Base-by-base conservation (phyloP, 2,329 filamentous ascomycete genomes). In the Aspergillus tanneri region DNA sequence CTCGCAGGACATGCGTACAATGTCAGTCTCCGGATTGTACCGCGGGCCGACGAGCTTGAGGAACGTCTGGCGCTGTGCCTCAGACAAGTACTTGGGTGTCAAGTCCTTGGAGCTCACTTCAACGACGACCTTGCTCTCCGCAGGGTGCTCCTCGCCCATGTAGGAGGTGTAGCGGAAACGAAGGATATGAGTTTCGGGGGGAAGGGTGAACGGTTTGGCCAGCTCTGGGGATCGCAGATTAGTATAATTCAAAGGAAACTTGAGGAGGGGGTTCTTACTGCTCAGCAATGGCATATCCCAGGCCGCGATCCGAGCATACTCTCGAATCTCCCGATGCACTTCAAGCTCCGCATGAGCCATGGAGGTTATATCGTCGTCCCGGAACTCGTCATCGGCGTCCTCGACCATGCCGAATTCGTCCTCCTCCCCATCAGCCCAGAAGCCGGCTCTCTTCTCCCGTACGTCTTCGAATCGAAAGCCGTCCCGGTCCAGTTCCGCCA, bases 121-220 rank as follows among this genome's bases (percentile, higher is more conserved):
- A 46, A 97, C 84, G 10, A 97, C 91, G 16, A 99, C 91, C 77
- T 99, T 99, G 66, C 84, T 85, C 71, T 90, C 84, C 2, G 92
- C 90, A 0, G 93, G 92, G 73, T 99, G 95, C 47, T 82, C 77
- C 72, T 97, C 93, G 62, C 92, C 92, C 80, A 99, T 86, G 74
- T 97, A 97, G 28, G 87, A 91, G 12, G 93, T 99, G 77, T 96
- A 96, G 62, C 93, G 86, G 83, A 96, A 99, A 62, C 92, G 87
- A 49, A 99, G 82, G 37, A 90, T 83, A 60, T 88, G 79, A 37
- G 64, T 66, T 54, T 83, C 71, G 23, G 77, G 69, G 11, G 80
- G 78, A 2, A 92, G 90, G 2, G 84, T 81, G 68, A 96, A 97
- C 14, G 88, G 86, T 71, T 88, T 88, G 46, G 88, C 86, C 54